Conservation (phyloP, 2,329 filamentous ascomycete genomes). For the Emmonsiellopsis sp. region DNA sequence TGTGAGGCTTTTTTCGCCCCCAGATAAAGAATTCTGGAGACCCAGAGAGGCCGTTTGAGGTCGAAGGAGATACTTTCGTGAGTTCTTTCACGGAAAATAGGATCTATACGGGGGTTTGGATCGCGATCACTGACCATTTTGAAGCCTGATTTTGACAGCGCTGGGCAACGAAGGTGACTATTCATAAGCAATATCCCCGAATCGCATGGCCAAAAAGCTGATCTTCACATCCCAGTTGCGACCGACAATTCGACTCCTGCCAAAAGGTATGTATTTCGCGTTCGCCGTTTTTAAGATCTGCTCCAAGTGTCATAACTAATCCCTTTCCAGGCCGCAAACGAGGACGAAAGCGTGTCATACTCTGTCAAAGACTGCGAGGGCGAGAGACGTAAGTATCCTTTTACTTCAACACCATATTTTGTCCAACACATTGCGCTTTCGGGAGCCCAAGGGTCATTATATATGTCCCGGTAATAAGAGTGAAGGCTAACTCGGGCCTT, state of each 20-base stretch:
- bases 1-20: neutral
- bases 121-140: neutral
- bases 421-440: neutral
- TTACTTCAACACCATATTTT: neutral
- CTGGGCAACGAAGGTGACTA: conserved; percentile 15
- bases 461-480: neutral
- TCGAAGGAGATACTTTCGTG: conserved; percentile 19
- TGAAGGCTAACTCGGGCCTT: neutral
- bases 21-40: conserved; percentile 16
- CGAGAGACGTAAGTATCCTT: conserved; percentile 9
- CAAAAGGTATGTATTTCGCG: conserved; percentile 9
- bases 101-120: neutral
- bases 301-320: neutral
- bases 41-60: conserved; percentile 14
- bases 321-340: conserved; percentile 10
- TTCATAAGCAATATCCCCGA: neutral
- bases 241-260: conserved; percentile 16
- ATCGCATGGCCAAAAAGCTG: neutral
- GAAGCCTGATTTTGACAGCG: conserved; percentile 14
- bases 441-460: neutral
- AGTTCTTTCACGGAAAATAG: neutral
- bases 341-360: conserved; percentile 7
- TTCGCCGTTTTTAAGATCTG: neutral
- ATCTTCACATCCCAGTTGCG: conserved; percentile 11
- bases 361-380: conserved; percentile 13